phyloP scores from a whole-genome alignment of 2,329 filamentous ascomycete genomes.

The Dactylonectria macrodidyma region DNA sequence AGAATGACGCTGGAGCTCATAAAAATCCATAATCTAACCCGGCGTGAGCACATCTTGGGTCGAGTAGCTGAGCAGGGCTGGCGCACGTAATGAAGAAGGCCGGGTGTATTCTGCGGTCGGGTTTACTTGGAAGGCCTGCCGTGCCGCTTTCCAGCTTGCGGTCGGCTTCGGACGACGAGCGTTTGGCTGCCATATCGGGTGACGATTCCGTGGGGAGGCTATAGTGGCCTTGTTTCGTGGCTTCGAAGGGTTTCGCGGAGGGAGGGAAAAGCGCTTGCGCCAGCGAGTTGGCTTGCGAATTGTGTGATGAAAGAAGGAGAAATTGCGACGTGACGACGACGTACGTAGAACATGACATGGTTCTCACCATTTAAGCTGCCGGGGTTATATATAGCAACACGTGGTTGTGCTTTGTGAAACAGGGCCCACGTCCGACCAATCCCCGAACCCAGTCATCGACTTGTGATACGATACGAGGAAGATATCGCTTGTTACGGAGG shows the following conservation, averaged over 20 bases:
- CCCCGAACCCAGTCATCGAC: neutral
- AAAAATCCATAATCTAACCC: slow-evolving; percentile 20
- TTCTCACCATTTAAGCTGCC: neutral
- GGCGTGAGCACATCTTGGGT: slow-evolving; percentile 5
- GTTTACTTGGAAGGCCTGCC: slow-evolving; percentile 2
- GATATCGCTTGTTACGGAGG: neutral
- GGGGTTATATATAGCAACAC: neutral
- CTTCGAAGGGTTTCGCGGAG: neutral
- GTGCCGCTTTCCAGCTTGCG: slow-evolving; percentile 29
- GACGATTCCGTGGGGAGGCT: neutral
- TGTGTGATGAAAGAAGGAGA: slow-evolving; percentile 3
- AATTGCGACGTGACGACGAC: neutral
- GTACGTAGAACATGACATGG: neutral
- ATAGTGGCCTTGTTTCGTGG: neutral
- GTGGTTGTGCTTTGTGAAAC: neutral
- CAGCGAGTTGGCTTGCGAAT: neutral
- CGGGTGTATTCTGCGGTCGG: slow-evolving; percentile 9
- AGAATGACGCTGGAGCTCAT: slow-evolving; percentile 30
- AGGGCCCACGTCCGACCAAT: neutral
- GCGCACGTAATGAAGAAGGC: slow-evolving; percentile 30
- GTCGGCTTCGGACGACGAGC: slow-evolving; percentile 21
- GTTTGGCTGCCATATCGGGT: slow-evolving; percentile 18
- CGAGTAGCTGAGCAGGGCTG: neutral
- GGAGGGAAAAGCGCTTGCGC: neutral
- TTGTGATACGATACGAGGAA: neutral